Conservation (phyloP, 2,329 filamentous ascomycete species). For the Phaeoacremonium minimum region DNA sequence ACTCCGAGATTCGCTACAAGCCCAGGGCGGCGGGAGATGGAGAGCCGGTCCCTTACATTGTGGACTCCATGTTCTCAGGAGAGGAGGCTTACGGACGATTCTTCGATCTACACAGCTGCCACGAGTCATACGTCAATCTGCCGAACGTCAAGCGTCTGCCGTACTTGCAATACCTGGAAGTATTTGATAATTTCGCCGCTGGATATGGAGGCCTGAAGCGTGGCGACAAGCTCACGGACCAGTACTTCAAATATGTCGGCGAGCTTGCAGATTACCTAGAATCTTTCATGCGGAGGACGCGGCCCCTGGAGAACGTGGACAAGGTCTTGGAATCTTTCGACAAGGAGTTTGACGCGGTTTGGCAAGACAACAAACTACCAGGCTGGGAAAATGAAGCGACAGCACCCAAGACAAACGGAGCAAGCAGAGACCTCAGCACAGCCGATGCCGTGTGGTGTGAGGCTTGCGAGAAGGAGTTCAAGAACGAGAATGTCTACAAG, state of each 20-base stretch:
- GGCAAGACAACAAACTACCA: constrained; percentile 73
- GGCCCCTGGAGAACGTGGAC: constrained; percentile 81
- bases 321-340: constrained; percentile 74
- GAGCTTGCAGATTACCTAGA: constrained; percentile 81
- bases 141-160: constrained; percentile 78
- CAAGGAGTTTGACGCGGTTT: constrained; percentile 76
- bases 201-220: constrained; percentile 72
- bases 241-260: constrained; percentile 86
- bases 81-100: constrained; percentile 93
- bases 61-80: constrained; percentile 91
- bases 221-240: constrained; percentile 82
- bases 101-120: constrained; percentile 78
- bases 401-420: constrained; percentile 28
- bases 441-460: constrained; percentile 78
- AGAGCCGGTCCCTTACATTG: constrained; percentile 59
- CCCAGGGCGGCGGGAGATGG: constrained; percentile 55
- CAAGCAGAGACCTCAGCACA: constrained; percentile 26
- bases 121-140: constrained; percentile 88
- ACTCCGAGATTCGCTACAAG: constrained; percentile 89
- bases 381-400: constrained; percentile 67
- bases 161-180: constrained; percentile 89
- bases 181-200: constrained; percentile 81
- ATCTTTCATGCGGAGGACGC: constrained; percentile 77
- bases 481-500: constrained; percentile 92
- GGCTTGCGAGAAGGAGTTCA: constrained; percentile 92